Base-by-base conservation (phyloP, 192 early-diverging fungal genomes). In the Coemansia sp. region DNA sequence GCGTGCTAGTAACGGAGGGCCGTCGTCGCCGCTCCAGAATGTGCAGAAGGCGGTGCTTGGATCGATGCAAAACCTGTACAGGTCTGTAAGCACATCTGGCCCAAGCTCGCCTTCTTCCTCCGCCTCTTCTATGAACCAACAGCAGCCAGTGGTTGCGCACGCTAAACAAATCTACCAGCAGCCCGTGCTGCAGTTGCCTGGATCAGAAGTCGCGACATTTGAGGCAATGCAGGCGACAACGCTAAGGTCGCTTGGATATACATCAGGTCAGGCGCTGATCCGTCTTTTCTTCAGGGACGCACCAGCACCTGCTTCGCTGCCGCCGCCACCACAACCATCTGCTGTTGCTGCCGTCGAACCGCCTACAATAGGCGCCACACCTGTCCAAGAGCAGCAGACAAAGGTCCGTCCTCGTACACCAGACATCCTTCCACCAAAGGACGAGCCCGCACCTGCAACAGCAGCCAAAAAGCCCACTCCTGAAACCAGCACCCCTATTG, bases 221-320 rank as follows among this genome's bases (percentile, higher is more conserved):
- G 64, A 75, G 15, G 64, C 65, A 25, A 69, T 95, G 61, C 83
- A 88, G 67, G 65, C 73, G 6, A 93, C 89, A 0, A 89, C 89
- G 42, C 67, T 95, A 8, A 79, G 84, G 29, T 79, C 84, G 31
- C 83, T 86, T 25, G 93, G 92, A 13, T 63, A 94, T 17, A 71
- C 80, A 4, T 75, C 82, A 34, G 92, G 91, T 37, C 89, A 85
- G 61, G 81, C 82, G 7, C 75, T 89, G 33, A 78, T 94, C 61
- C 83, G 92, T 17, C 67, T 95, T 47, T 77, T 89, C 52, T 89
- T 89, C 67, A 70, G 74, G 53, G 80, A 77, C 40, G 20, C 47
- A 19, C 61, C 53, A 14, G 28, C 28, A 62, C 40, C 40, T 28
- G 14, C 29, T 2, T 11, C 30, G 30, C 17, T 54, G 27, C 52